Conservation (phyloP, 164 flowering plant species). For the Stephania yunnanensis region DNA sequence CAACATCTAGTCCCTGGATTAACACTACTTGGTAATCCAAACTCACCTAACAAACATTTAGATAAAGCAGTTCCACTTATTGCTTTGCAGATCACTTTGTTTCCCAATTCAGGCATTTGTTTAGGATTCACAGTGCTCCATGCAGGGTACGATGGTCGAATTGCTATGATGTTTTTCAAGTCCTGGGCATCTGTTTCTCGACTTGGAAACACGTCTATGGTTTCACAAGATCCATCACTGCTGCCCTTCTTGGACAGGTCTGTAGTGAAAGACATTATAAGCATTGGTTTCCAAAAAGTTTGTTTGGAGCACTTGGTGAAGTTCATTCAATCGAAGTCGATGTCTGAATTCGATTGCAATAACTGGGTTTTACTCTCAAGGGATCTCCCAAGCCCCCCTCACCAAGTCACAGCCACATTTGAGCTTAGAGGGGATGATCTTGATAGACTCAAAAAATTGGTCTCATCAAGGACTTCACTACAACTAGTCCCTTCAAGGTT, state of each 20-base stretch:
- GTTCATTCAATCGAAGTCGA: neutral
- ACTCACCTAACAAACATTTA: neutral
- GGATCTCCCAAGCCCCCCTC: neutral
- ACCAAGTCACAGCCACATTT: neutral
- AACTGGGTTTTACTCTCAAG: neutral
- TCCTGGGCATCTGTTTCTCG: slow-evolving; percentile 36
- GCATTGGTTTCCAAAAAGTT: neutral
- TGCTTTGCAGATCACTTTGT: slow-evolving; percentile 34
- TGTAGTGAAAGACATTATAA: slow-evolving; percentile 16
- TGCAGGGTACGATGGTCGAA: slow-evolving; percentile 29
- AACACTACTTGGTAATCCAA: slow-evolving; percentile 2
- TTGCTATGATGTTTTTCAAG: slow-evolving; percentile 23
- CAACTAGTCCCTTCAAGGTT: slow-evolving; percentile 20
- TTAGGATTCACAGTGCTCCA: slow-evolving; percentile 32
- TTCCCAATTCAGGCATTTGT: slow-evolving; percentile 24
- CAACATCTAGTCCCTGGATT: slow-evolving; percentile 27
- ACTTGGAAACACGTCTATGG: neutral
- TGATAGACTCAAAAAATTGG: neutral
- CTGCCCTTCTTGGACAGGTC: slow-evolving; percentile 21
- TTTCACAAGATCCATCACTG: neutral
- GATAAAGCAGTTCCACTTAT: slow-evolving; percentile 15
- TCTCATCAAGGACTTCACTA: neutral
- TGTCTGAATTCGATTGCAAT: neutral
- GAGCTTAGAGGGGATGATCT: neutral
- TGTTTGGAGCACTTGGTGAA: neutral